Percentiles rank a stretch among this genome's conserved stretches.
phyloP scores from a whole-genome alignment of 2,329 filamentous ascomycete genomes.

The Exophiala oligosperma region DNA sequence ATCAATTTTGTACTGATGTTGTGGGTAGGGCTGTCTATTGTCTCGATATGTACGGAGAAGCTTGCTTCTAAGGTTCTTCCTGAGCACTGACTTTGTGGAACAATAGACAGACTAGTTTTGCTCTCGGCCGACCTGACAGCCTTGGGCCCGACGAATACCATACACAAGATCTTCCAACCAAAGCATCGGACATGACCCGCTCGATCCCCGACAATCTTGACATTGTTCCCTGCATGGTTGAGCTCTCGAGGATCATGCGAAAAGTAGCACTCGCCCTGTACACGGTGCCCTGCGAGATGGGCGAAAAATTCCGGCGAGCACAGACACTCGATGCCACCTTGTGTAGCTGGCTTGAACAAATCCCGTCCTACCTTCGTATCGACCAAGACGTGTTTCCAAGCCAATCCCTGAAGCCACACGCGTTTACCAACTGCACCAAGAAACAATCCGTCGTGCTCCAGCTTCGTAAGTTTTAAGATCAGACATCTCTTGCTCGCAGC shows the following conservation, averaged over 20 bases:
- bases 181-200: constrained; percentile 34
- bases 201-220: constrained; percentile 25
- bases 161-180: constrained; percentile 42
- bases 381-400: constrained; percentile 28
- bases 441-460: constrained; percentile 41
- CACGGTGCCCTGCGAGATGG: constrained; percentile 35
- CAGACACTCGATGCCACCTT: constrained; percentile 40
- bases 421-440: constrained; percentile 31
- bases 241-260: constrained; percentile 42
- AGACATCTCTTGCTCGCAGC: not conserved
- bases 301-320: constrained; percentile 38
- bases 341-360: constrained; percentile 36
- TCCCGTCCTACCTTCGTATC: constrained; percentile 34
- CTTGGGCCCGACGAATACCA: constrained; percentile 52
- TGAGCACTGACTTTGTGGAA: not conserved
- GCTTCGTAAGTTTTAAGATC: constrained; percentile 29
- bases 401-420: constrained; percentile 38
- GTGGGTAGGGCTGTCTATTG: constrained; percentile 18
- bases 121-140: constrained; percentile 50
- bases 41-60: constrained; percentile 36
- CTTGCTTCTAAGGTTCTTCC: constrained; percentile 28
- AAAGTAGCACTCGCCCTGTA: constrained; percentile 44
- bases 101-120: constrained; percentile 45
- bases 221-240: constrained; percentile 44
- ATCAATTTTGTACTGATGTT: constrained; percentile 1